Evolutionary conservation across 208 protist genomes (phyloP).

Genomic region (Leishmania arabica): DNA sequence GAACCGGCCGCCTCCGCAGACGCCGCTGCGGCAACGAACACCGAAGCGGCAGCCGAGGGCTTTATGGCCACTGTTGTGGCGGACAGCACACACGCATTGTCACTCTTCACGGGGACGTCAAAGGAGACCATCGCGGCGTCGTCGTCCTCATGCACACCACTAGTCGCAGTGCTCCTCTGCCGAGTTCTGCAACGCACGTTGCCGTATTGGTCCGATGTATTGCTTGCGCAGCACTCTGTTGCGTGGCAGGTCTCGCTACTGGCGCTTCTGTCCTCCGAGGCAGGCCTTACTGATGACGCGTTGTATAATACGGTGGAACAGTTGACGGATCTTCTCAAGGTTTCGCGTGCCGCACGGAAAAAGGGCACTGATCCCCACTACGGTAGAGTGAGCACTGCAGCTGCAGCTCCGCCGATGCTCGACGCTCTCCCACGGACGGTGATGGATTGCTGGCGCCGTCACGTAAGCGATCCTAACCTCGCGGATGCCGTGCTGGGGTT

Average conservation of each 20-base stretch:
- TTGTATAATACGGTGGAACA: constrained; percentile 28
- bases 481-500: constrained; percentile 45
- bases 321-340: constrained; percentile 21
- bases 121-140: constrained; percentile 5
- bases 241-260: constrained; percentile 19
- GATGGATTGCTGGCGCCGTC: constrained; percentile 57
- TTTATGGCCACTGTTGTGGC: constrained; percentile 10
- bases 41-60: neutral
- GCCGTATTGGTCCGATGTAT: constrained; percentile 10
- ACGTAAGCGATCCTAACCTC: constrained; percentile 70
- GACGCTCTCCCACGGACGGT: constrained; percentile 25
- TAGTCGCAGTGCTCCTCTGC: constrained; percentile 32
- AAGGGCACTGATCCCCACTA: neutral
- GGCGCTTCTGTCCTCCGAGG: constrained; percentile 21
- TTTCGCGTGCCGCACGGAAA: neutral
- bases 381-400: neutral
- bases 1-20: neutral
- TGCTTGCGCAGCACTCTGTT: constrained; percentile 22
- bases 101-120: constrained; percentile 8
- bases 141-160: constrained; percentile 40
- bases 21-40: neutral
- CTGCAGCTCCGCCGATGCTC: neutral
- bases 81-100: constrained; percentile 4
- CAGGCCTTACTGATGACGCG: constrained; percentile 15
- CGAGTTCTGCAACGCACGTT: constrained; percentile 25